Evolutionary conservation across 805 yeast species (phyloP).

Genomic region (Saturnispora quitensis): DNA sequence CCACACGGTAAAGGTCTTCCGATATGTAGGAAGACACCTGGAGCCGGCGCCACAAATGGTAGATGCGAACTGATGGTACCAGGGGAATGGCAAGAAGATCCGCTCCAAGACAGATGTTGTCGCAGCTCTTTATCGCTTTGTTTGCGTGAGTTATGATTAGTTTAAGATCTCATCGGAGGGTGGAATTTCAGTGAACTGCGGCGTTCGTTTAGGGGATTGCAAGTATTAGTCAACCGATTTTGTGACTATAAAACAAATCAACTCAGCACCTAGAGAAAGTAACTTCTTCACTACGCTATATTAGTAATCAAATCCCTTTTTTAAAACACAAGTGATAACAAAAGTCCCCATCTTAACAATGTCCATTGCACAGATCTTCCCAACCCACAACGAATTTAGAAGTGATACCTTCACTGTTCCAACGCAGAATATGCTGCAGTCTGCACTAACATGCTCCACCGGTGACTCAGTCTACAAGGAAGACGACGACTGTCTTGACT

Average conservation of each 20-base stretch:
- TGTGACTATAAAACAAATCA: not conserved
- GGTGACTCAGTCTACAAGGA: slow-evolving; percentile 92
- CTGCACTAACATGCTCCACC: slow-evolving; percentile 45
- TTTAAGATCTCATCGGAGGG: not conserved
- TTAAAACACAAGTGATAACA: not conserved
- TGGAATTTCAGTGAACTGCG: not conserved
- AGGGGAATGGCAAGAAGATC: not conserved
- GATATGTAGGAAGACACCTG: not conserved
- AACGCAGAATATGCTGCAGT: slow-evolving; percentile 58
- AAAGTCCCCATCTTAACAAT: not conserved
- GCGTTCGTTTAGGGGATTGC: not conserved
- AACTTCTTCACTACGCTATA: too few relatives aligned
- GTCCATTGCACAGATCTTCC: not conserved
- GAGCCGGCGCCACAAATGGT: too few relatives aligned
- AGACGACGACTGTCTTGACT: slow-evolving; percentile 56
- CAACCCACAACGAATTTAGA: slow-evolving; percentile 41
- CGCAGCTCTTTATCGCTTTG: not conserved
- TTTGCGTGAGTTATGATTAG: not conserved
- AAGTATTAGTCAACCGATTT: not conserved
- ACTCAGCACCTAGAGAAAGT: not conserved
- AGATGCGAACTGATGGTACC: not conserved
- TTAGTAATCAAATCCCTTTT: not conserved
- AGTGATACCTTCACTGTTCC: slow-evolving; percentile 92
- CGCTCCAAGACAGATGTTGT: not conserved
- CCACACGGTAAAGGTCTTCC: not conserved